These are phyloP conservation scores for Neonectria hederae DNA, from an alignment of 2,329 filamentous ascomycete genomes.

Conservation along the genomic window DNA sequence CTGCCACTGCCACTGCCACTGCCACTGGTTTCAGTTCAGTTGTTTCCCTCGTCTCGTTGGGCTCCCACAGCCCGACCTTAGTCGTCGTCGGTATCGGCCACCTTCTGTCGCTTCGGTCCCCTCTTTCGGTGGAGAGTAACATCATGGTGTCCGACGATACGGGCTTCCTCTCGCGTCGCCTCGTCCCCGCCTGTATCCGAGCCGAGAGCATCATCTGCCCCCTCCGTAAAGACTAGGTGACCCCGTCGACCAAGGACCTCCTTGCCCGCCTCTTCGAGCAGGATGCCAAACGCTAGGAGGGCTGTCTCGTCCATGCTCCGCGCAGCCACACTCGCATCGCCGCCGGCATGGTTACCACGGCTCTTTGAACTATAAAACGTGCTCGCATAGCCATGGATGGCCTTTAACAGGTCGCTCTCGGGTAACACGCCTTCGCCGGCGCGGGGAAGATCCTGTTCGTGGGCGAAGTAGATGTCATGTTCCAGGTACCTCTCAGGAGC, in stretches of 20 bases:
- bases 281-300: conserved; percentile 76
- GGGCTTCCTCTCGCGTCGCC: conserved; percentile 28
- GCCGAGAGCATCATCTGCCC: conserved; percentile 40
- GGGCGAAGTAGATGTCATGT: conserved; percentile 75
- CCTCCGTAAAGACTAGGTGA: conserved; percentile 77
- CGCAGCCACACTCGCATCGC: conserved; percentile 54
- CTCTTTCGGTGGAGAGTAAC: conserved; percentile 35
- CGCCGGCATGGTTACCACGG: conserved; percentile 33
- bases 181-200: conserved; percentile 26
- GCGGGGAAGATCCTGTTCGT: conserved; percentile 63
- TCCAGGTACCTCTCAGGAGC: conserved; percentile 76
- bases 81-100: conserved; percentile 33
- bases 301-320: conserved; percentile 81
- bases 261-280: conserved; percentile 75
- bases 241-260: conserved; percentile 71
- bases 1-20: neutral
- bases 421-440: conserved; percentile 64
- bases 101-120: conserved; percentile 47
- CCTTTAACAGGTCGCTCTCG: conserved; percentile 74
- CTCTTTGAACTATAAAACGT: conserved; percentile 67
- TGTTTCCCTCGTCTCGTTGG: conserved; percentile 6
- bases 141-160: conserved; percentile 38
- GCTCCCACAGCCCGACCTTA: conserved; percentile 10
- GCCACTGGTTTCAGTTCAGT: conserved; percentile 9
- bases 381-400: conserved; percentile 73